Evolutionary conservation across 169 alveolate genomes (phyloP).

Genomic region (Cryptosporidium xiaoi): DNA sequence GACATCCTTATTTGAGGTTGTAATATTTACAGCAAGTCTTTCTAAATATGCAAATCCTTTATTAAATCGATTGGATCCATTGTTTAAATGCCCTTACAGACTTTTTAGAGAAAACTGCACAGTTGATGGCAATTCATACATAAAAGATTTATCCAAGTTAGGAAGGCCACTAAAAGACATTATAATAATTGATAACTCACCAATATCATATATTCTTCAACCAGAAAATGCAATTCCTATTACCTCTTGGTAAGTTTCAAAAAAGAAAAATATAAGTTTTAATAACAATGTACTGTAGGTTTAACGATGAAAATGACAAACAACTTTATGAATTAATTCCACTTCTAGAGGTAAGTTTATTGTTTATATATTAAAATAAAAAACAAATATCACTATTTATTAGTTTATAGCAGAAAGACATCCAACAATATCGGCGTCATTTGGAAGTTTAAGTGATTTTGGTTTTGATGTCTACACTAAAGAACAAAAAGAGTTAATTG

Average conservation of each 20-base stretch:
- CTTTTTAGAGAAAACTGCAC: constrained; percentile 86
- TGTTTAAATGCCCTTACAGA: constrained; percentile 80
- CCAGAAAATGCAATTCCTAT: constrained; percentile 93
- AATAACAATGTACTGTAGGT: constrained; percentile 74
- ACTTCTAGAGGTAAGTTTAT: constrained; percentile 76
- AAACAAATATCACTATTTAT: background rate
- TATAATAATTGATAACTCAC: constrained; percentile 91
- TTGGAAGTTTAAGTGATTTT: constrained; percentile 40
- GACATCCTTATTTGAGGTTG: constrained; percentile 82
- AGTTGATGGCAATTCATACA: constrained; percentile 78
- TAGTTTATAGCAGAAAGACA: constrained; percentile 50
- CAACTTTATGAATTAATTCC: constrained; percentile 85
- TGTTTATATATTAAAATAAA: background rate
- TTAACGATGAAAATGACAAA: constrained; percentile 84
- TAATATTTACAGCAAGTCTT: constrained; percentile 86
- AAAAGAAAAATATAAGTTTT: constrained; percentile 5
- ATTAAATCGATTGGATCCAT: constrained; percentile 81
- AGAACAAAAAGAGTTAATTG: constrained; percentile 58
- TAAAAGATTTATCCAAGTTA: constrained; percentile 87
- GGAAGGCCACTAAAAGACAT: constrained; percentile 89
- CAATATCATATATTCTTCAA: constrained; percentile 88
- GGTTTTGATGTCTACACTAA: constrained; percentile 11
- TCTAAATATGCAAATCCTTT: constrained; percentile 88
- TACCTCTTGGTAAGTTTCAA: constrained; percentile 84
- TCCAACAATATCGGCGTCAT: constrained; percentile 23